phyloP scores from a whole-genome alignment of 129 eudicot species.

The Smallanthus sonchifolius region DNA sequence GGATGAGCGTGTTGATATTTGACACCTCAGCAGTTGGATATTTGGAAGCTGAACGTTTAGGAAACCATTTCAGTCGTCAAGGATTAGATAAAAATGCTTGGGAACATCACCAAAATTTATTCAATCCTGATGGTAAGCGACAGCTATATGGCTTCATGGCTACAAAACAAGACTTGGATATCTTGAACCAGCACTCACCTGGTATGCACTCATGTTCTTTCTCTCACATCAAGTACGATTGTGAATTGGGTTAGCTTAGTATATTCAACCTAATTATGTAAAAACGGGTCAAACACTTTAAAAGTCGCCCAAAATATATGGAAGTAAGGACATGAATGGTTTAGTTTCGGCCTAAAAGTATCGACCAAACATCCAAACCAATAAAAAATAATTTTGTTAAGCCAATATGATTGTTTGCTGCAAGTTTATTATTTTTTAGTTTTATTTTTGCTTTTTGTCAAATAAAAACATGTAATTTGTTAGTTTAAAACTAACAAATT shows the following conservation, averaged over 20 bases:
- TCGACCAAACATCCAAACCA: background rate
- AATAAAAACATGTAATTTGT: background rate
- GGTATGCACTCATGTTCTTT: constrained; percentile 37
- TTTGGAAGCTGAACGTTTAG: constrained; percentile 72
- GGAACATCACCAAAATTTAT: constrained; percentile 33
- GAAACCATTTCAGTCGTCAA: constrained; percentile 55
- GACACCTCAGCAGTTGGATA: constrained; percentile 77
- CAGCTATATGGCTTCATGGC: constrained; percentile 79
- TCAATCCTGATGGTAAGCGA: constrained; percentile 56
- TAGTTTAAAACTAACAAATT: background rate
- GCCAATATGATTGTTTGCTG: background rate
- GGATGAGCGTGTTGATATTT: constrained; percentile 74
- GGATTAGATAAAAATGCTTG: constrained; percentile 55
- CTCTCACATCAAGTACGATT: background rate
- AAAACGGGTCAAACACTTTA: background rate
- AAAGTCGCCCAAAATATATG: background rate
- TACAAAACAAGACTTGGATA: constrained; percentile 51
- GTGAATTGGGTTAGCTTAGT: background rate
- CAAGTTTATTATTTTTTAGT: background rate
- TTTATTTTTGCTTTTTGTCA: background rate
- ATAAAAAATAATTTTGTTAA: background rate
- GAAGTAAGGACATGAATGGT: background rate
- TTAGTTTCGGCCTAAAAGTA: background rate
- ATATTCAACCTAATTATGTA: background rate
- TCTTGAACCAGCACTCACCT: constrained; percentile 64